A percentile compares a stretch with the other conserved stretches of the same genome.
Conservation (phyloP, 352 stramenopile species). For the Phytophthora sansomeana region DNA sequence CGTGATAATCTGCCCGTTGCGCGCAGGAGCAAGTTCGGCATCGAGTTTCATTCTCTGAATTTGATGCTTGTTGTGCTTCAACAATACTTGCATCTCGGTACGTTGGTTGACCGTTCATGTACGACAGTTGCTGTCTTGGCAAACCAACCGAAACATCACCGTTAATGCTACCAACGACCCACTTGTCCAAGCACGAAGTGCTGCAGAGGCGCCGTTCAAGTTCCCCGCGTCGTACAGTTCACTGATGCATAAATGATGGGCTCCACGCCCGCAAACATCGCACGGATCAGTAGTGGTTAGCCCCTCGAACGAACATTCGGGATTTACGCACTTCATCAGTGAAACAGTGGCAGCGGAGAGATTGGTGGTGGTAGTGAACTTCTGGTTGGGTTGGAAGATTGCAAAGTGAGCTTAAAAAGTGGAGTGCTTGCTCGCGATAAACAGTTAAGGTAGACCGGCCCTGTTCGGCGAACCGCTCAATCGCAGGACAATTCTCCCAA, state of each 20-base stretch:
- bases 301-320: not conserved
- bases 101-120: slow-evolving; percentile 5
- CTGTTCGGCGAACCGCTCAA: no score
- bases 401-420: slow-evolving; percentile 3
- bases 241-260: not conserved
- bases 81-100: slow-evolving; percentile 8
- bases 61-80: slow-evolving; percentile 20
- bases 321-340: slow-evolving; percentile 4
- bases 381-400: not conserved
- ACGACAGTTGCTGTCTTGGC: not conserved
- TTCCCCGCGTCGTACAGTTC: not conserved
- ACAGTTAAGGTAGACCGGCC: no score
- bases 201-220: not conserved
- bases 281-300: not conserved
- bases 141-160: no score
- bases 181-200: not conserved
- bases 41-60: no score
- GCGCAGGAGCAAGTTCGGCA: no score
- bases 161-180: no score
- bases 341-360: not conserved
- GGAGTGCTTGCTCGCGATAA: no score
- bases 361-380: no score
- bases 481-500: no score
- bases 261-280: not conserved
- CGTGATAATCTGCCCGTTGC: no score